Evolutionary conservation across 306 rosid species (phyloP), one percentile per base, ranked within the genome.

Genomic region (Mimosa pudica): DNA sequence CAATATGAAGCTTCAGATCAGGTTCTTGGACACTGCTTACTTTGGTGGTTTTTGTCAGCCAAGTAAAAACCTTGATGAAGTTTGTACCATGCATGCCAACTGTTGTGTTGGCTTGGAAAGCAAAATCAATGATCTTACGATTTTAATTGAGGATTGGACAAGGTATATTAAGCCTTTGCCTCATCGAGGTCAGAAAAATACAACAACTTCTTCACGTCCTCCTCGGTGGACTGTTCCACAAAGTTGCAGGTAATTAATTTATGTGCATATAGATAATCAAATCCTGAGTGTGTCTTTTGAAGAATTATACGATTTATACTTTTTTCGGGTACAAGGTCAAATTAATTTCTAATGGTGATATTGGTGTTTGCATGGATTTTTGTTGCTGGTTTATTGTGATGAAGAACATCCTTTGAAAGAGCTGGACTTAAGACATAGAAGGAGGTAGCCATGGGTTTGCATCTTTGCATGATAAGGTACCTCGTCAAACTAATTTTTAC

Each of bases 61-160:
- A 0, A 79, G 90, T 62, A 51, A 52, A 41, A 83, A 92, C 58
- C 60, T 94, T 0, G 82, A 71, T 85, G 6, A 32, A 16, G 93
- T 85, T 5, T 75, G 79, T 54, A 94, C 98, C 9, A 84, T 92
- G 97, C 98, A 94, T 78, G 98, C 97, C 3, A 94, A 94, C 79
- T 94, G 98, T 41, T 94, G 98, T 68, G 57, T 89, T 46, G 98
- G 98, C 60, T 86, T 88, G 9, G 75, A 85, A 0, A 94, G 87
- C 79, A 94, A 94, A 65, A 74, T 94, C 81, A 63, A 83, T 66
- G 98, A 92, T 81, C 98, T 94, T 10, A 79, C 68, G 38, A 81
- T 87, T 78, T 71, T 94, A 88, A 92, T 94, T 30, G 54, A 85
- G 36, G 97, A 89, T 85, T 94, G 98, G 98, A 84, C 10, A 17